Evolutionary conservation across 331 rosid species (phyloP).

Genomic region (Telfairia occidentalis): DNA sequence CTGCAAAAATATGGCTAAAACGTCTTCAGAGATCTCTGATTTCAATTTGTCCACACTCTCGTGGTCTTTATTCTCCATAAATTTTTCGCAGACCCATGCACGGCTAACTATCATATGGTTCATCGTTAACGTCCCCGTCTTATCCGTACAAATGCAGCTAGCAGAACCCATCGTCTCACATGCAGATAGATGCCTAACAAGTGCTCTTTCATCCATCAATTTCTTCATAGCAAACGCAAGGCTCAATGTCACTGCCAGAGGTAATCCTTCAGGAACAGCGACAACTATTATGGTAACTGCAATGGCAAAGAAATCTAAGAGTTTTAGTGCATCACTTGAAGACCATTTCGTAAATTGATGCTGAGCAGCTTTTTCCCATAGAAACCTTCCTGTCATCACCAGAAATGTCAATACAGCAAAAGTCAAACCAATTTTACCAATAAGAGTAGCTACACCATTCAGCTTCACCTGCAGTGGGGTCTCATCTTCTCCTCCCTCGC

Average conservation of each 20-base stretch:
- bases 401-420: slow-evolving; percentile 73
- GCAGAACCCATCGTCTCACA: slow-evolving; percentile 99
- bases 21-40: slow-evolving; percentile 42
- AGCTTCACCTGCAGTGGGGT: slow-evolving; percentile 95
- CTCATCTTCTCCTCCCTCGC: slow-evolving; percentile 88
- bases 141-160: slow-evolving; percentile 90
- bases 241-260: slow-evolving; percentile 88
- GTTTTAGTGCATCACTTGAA: slow-evolving; percentile 52
- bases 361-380: slow-evolving; percentile 37
- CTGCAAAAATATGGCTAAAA: slow-evolving; percentile 42
- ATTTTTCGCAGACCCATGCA: slow-evolving; percentile 49
- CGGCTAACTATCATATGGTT: slow-evolving; percentile 75
- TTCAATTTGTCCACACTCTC: slow-evolving; percentile 35
- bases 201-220: slow-evolving; percentile 73
- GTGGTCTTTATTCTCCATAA: slow-evolving; percentile 30
- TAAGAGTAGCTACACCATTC: slow-evolving; percentile 84
- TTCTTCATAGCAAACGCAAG: slow-evolving; percentile 98
- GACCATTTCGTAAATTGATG: slow-evolving; percentile 57
- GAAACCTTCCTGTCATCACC: slow-evolving; percentile 48
- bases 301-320: slow-evolving; percentile 75
- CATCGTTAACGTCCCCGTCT: slow-evolving; percentile 89
- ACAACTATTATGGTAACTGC: slow-evolving; percentile 88
- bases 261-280: slow-evolving; percentile 97
- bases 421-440: slow-evolving; percentile 82
- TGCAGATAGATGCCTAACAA: slow-evolving; percentile 91